Evolutionary conservation across 2,329 filamentous ascomycete genomes (phyloP), one percentile per base, ranked within the genome.

Genomic region (Fusarium mexicanum): DNA sequence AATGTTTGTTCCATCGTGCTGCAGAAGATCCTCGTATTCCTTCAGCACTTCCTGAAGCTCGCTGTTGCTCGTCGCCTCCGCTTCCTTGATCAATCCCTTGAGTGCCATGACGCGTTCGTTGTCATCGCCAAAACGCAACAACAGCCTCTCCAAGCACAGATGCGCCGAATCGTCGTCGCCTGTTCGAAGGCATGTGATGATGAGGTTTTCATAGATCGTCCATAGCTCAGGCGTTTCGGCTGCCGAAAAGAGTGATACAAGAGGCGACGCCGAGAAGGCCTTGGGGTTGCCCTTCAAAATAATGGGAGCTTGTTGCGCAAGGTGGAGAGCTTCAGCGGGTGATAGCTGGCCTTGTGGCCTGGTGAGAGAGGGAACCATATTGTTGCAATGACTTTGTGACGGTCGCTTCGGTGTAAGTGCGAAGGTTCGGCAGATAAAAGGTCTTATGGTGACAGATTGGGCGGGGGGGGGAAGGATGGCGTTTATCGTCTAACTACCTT

Each of bases 91-190:
- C 33, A 99, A 83, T 6, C 96, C 96, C 73, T 89, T 89, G 54
- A 98, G 85, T 17, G 93, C 95, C 88, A 96, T 92, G 58, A 98
- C 88, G 75, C 94, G 91, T 83, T 98, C 94, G 83, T 98, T 97
- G 41, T 90, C 87, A 33, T 89, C 86, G 33, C 96, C 95, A 81
- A 99, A 99, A 55, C 96, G 93, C 68, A 89, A 86, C 9, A 91
- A 91, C 51, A 99, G 88, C 70, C 92, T 90, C 78, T 93, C 90
- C 43, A 98, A 87, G 80, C 93, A 94, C 76, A 91, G 82, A 74
- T 91, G 90, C 31, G 96, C 96, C 31, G 93, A 90, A 73, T 90
- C 85, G 77, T 97, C 92, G 82, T 98, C 94, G 61, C 94, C 93
- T 1, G 94, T 95, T 58, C 94, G 92, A 43, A 99, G 88, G 79